A percentile compares a stretch with the other conserved stretches of the same genome.
These are phyloP conservation scores for Cadophora sp. DNA, from an alignment of 2,329 filamentous ascomycete species.

Conservation along the genomic window DNA sequence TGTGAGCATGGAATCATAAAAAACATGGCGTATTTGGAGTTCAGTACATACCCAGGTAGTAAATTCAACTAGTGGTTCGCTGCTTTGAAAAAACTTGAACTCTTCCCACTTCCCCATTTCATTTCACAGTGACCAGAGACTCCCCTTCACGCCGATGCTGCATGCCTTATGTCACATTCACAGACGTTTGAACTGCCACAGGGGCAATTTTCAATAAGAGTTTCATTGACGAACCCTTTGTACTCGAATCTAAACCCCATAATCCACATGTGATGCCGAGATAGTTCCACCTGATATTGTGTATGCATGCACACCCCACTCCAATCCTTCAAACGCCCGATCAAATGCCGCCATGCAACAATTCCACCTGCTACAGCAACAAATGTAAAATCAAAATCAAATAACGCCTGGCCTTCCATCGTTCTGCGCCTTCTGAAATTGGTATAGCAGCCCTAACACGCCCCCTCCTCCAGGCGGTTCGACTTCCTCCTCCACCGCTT, in stretches of 20 bases:
- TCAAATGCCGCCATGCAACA: neutral
- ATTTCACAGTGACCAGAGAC: no score
- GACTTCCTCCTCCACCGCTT: slow-evolving; percentile 53
- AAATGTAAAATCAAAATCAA: neutral
- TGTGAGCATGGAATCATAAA: neutral
- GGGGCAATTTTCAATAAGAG: neutral
- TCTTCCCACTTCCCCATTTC: no score
- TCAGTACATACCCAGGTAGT: slow-evolving; percentile 4
- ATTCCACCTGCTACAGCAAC: neutral
- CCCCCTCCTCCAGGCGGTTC: slow-evolving; percentile 58
- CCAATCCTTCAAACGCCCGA: neutral
- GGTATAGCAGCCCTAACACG: slow-evolving; percentile 69
- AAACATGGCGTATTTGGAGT: slow-evolving; percentile 7
- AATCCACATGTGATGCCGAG: neutral
- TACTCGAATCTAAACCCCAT: neutral
- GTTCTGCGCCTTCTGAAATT: slow-evolving; percentile 69
- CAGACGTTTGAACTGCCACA: no score
- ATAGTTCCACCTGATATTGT: slow-evolving; percentile 6
- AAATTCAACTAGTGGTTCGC: neutral
- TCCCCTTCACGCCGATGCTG: no score
- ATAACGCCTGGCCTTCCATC: slow-evolving; percentile 47
- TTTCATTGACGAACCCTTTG: neutral
- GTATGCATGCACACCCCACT: neutral
- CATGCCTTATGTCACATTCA: neutral
- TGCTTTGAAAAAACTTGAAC: neutral